Base-by-base conservation (phyloP, 164 flowering plant genomes). In the Aristolochia californica region DNA sequence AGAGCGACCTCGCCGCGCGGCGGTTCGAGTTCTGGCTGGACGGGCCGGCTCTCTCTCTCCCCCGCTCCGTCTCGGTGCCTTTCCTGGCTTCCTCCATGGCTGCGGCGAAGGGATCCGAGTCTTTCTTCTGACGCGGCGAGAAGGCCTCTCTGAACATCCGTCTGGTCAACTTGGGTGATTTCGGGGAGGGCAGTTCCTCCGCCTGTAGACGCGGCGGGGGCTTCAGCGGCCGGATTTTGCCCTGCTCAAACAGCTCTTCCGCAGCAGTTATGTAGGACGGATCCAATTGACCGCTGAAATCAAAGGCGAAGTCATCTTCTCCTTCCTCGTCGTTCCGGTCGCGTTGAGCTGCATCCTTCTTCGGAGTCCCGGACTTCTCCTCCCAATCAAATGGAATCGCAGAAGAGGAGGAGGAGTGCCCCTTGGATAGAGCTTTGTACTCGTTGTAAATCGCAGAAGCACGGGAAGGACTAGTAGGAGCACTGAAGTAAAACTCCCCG, bases 201-300 rank as follows among this genome's bases (percentile, higher is more conserved):
- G 66, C 4, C 38, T 64, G 68, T 15, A 71, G 24, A 26, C 78
- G 11, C 0, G 81, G 83, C 0, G 80, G 87, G 8, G 79, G 80
- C 62, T 77, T 75, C 54, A 71, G 30, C 2, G 87, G 79, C 23
- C 66, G 59, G 52, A 90, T 86, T 40, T 72, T 74, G 22, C 97
- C 95, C 3, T 79, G 79, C n/a, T 84, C 80, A 49, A 86, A 86
- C 27, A 86, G 77, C 57, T 84, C 91, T 8, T 84, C 95, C 0
- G 94, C 64, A 0, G 64, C 91, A 0, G 83, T 65, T 1, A 72
- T 64, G 13, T 81, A 71, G 0, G 68, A 22, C 8, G 38, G 66
- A n/a, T 78, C 82, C 26, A 59, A 20, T 13, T 74, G 82, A 28
- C 60, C 75, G 55, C 75, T 63, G 63, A 83, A 65, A 65, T 71